A percentile compares a stretch with the other conserved stretches of the same genome.
These are phyloP conservation scores for Jacaranda mimosifolia DNA, from an alignment of 257 asterid species.

Conservation along the genomic window DNA sequence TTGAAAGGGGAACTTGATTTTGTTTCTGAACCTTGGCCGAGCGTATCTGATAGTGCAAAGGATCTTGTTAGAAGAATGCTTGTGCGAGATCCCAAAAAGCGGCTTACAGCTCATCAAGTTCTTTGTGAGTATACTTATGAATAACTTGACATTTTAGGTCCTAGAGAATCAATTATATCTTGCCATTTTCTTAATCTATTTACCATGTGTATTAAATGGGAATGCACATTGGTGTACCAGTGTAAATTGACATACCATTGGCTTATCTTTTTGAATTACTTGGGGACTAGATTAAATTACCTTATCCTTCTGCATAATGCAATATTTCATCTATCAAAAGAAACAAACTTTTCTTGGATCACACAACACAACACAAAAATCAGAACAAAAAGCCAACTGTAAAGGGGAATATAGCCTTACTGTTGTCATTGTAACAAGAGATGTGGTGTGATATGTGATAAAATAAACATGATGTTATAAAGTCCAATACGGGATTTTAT, in stretches of 20 bases:
- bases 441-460: no score
- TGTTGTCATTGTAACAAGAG: no score
- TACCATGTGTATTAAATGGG: neutral
- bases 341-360: neutral
- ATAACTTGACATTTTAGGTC: slow-evolving; percentile 13
- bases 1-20: slow-evolving; percentile 74
- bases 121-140: slow-evolving; percentile 57
- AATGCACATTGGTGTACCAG: neutral
- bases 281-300: slow-evolving; percentile 2
- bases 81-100: slow-evolving; percentile 64
- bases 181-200: neutral
- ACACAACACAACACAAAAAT: neutral
- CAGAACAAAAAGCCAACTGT: neutral
- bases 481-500: neutral
- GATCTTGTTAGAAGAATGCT: slow-evolving; percentile 75
- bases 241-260: neutral
- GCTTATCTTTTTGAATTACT: neutral
- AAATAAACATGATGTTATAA: neutral
- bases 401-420: neutral
- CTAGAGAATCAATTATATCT: neutral
- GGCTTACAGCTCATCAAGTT: slow-evolving; percentile 73
- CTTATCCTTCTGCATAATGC: neutral
- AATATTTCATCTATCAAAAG: neutral
- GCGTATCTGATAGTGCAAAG: slow-evolving; percentile 69
- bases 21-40: slow-evolving; percentile 79